phyloP scores from a whole-genome alignment of 2,329 filamentous ascomycete genomes.

The Colletotrichum sp. region DNA sequence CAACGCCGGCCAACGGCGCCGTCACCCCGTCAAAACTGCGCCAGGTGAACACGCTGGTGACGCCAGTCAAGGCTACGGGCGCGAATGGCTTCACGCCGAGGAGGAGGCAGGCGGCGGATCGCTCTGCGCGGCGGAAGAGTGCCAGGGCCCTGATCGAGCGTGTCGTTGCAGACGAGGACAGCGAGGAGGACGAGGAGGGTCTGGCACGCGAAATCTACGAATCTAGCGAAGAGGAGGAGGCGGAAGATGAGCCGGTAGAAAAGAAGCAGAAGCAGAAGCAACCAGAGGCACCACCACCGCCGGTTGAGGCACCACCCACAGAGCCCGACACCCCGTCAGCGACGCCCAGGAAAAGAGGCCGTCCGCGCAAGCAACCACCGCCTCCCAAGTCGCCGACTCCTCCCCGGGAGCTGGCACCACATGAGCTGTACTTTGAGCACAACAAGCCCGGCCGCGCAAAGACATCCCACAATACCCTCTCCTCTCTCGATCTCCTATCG shows the following conservation, averaged over 20 bases:
- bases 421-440: constrained; percentile 93
- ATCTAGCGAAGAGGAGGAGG: constrained; percentile 54
- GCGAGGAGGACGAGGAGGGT: constrained; percentile 74
- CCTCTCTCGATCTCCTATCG: constrained; percentile 76
- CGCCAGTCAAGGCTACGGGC: constrained; percentile 40
- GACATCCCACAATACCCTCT: constrained; percentile 86
- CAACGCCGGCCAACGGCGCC: constrained; percentile 28
- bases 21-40: constrained; percentile 42
- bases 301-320: constrained; percentile 35
- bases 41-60: constrained; percentile 35
- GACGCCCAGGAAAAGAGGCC: constrained; percentile 47
- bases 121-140: constrained; percentile 87
- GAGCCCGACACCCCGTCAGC: constrained; percentile 44
- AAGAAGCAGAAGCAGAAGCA: not conserved
- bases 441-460: constrained; percentile 82
- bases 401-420: constrained; percentile 79
- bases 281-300: constrained; percentile 24
- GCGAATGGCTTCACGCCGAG: constrained; percentile 61
- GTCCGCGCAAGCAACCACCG: constrained; percentile 48
- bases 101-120: constrained; percentile 74
- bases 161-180: constrained; percentile 65
- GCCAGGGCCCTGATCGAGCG: constrained; percentile 77
- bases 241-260: constrained; percentile 23
- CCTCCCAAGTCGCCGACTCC: constrained; percentile 72
- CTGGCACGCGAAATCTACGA: constrained; percentile 73